phyloP scores from a whole-genome alignment of 139 green algal genomes.

The Chlamydomonas incerta region DNA sequence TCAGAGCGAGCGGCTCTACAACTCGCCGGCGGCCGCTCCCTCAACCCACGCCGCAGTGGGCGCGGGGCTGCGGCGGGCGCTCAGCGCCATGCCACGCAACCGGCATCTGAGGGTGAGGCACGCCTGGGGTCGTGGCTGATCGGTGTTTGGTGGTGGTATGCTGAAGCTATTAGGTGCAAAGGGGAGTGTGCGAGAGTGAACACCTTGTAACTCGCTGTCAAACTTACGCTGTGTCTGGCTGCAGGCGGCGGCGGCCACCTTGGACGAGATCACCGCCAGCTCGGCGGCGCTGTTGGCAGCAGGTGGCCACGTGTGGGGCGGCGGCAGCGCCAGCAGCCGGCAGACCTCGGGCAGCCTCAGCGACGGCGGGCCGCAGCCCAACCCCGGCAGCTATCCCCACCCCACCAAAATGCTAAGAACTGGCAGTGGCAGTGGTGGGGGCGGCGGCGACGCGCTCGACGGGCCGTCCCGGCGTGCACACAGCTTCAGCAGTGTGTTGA shows the following conservation, averaged over 20 bases:
- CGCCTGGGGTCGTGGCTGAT: neutral
- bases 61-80: conserved; percentile 2
- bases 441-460: too few species aligned
- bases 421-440: too few species aligned
- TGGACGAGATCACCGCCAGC: conserved; percentile 41
- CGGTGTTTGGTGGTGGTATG: too few species aligned
- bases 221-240: neutral
- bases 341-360: too few species aligned
- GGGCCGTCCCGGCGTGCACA: too few species aligned
- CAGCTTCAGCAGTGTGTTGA: neutral
- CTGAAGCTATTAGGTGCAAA: neutral
- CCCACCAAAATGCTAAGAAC: too few species aligned
- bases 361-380: too few species aligned
- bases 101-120: conserved; percentile 19
- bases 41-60: neutral
- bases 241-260: conserved; percentile 14
- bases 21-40: neutral
- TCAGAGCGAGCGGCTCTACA: conserved; percentile 46
- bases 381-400: too few species aligned
- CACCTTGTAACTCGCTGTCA: too few species aligned
- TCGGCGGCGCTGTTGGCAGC: conserved; percentile 13
- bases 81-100: conserved; percentile 42
- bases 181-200: neutral
- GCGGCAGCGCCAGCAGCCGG: neutral
- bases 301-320: conserved; percentile 14